Evolutionary conservation across 306 rosid species (phyloP).

Genomic region (Citrullus mucosospermus): DNA sequence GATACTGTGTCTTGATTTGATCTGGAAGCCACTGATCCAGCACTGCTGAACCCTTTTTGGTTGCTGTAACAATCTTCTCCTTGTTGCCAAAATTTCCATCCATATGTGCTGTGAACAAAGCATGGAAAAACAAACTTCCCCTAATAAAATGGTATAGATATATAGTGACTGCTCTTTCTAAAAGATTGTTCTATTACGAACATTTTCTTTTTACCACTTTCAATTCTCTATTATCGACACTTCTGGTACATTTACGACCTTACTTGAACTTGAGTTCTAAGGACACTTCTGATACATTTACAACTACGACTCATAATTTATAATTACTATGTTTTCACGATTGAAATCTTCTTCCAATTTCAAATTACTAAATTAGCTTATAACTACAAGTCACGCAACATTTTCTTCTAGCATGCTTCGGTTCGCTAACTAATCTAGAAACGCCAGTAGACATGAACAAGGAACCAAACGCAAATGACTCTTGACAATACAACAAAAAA

Average conservation of each 20-base stretch:
- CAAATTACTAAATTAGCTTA: background rate
- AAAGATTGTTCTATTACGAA: background rate
- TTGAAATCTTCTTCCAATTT: background rate
- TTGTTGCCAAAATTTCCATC: conserved; percentile 16
- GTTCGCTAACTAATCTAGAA: background rate
- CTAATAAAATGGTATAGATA: background rate
- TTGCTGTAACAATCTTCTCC: conserved; percentile 64
- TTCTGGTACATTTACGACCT: background rate
- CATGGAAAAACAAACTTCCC: background rate
- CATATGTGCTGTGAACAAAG: conserved; percentile 23
- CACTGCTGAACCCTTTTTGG: conserved; percentile 80
- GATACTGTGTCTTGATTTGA: conserved; percentile 52
- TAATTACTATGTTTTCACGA: background rate
- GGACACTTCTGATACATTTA: background rate
- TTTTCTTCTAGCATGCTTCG: background rate
- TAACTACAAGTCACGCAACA: background rate
- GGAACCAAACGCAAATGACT: background rate
- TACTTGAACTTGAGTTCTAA: too few relatives aligned
- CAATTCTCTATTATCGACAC: background rate
- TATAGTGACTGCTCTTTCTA: background rate
- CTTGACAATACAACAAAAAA: background rate
- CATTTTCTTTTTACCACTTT: background rate
- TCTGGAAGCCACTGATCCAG: conserved; percentile 86
- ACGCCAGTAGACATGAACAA: background rate
- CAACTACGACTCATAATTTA: background rate